Conservation (phyloP, 1,284 basidiomycete species). For the Microbotryomycetes sp. region DNA sequence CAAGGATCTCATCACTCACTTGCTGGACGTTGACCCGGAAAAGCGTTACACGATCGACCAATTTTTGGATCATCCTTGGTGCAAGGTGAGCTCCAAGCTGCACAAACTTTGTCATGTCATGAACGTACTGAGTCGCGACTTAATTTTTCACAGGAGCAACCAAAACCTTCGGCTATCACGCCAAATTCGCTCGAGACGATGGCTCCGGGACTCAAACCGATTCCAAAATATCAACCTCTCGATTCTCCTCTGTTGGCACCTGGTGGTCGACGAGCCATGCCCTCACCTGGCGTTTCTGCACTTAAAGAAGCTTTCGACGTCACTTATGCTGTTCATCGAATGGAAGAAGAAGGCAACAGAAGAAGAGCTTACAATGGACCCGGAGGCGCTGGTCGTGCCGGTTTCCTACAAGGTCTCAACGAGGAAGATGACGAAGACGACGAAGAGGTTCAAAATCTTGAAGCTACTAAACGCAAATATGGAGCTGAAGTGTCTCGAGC, state of each 20-base stretch:
- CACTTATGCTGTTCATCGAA: constrained; percentile 96
- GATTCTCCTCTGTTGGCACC: constrained; percentile 87
- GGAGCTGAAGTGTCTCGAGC: constrained; percentile 41
- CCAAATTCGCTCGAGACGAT: constrained; percentile 52
- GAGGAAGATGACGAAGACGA: constrained; percentile 78
- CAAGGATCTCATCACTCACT: constrained; percentile 90
- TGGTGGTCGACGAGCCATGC: constrained; percentile 59
- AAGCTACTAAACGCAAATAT: constrained; percentile 38
- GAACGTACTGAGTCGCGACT: no score
- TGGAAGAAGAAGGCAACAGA: constrained; percentile 94
- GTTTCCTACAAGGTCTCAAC: constrained; percentile 79
- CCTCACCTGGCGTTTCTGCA: constrained; percentile 76
- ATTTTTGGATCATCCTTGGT: constrained; percentile 96
- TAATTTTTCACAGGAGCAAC: constrained; percentile 32
- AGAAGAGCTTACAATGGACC: constrained; percentile 69
- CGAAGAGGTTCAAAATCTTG: constrained; percentile 48
- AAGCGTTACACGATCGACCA: constrained; percentile 97
- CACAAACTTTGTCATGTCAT: not conserved
- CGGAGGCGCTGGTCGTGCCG: constrained; percentile 69
- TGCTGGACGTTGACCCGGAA: constrained; percentile 91
- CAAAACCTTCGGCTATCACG: constrained; percentile 50
- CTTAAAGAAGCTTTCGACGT: constrained; percentile 99
- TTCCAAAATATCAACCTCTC: constrained; percentile 53
- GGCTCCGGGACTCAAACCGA: constrained; percentile 42
- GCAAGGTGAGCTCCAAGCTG: constrained; percentile 48